These are phyloP conservation scores for Waltergamsia citrina DNA, from an alignment of 2,329 filamentous ascomycete species.

Conservation along the genomic window DNA sequence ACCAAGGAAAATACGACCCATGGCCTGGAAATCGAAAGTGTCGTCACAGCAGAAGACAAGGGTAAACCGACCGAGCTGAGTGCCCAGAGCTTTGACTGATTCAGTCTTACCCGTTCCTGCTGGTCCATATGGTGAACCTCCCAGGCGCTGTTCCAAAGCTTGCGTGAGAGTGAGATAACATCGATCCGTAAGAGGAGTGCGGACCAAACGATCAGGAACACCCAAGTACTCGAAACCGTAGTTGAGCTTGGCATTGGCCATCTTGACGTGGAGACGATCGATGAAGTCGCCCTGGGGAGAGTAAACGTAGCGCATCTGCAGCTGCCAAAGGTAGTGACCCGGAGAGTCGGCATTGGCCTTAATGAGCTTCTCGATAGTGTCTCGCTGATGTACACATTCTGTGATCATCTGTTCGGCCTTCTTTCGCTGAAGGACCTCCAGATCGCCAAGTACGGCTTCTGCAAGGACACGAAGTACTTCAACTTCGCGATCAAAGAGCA, in stretches of 20 bases:
- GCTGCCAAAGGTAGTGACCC: constrained; percentile 82
- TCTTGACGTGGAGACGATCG: constrained; percentile 79
- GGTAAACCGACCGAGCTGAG: constrained; percentile 94
- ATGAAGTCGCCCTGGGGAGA: constrained; percentile 69
- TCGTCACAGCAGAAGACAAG: constrained; percentile 99
- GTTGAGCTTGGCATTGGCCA: constrained; percentile 91
- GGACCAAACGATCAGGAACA: constrained; percentile 89
- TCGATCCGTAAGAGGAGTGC: constrained; percentile 92
- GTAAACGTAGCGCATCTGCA: constrained; percentile 97
- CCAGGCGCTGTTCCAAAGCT: constrained; percentile 86
- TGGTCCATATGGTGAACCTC: constrained; percentile 93
- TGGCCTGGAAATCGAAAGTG: constrained; percentile 98
- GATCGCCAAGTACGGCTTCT: constrained; percentile 78
- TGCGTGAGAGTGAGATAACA: constrained; percentile 98
- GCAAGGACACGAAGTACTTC: constrained; percentile 79
- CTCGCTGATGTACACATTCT: constrained; percentile 95
- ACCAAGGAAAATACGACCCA: constrained; percentile 98
- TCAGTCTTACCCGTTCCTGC: constrained; percentile 98
- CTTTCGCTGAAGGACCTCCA: constrained; percentile 79
- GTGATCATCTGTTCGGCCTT: constrained; percentile 99
- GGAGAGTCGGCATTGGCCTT: constrained; percentile 63
- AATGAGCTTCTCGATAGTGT: constrained; percentile 81
- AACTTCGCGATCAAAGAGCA: constrained; percentile 73
- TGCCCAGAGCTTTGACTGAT: constrained; percentile 93
- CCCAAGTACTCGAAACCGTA: constrained; percentile 98